Conservation (phyloP, 805 yeast species). For the Yarrowia divulgata region DNA sequence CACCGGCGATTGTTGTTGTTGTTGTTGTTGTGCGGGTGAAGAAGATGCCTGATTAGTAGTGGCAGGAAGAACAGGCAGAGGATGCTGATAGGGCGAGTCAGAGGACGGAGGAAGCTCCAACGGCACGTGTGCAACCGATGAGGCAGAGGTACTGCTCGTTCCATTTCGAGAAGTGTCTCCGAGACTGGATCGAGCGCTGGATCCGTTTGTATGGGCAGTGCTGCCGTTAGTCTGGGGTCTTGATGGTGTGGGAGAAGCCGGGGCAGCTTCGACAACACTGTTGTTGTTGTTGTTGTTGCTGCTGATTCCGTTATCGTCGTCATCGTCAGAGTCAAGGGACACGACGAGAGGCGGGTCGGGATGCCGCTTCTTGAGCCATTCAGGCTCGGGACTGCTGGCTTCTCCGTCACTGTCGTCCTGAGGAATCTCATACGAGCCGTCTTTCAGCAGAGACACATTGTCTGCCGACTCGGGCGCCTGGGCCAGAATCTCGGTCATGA, state of each 20-base stretch:
- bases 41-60: background rate
- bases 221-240: background rate
- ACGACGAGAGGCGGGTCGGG: slow-evolving; percentile 54
- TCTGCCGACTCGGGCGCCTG: slow-evolving; percentile 64
- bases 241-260: background rate
- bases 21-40: background rate
- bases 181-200: background rate
- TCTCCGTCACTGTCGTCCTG: slow-evolving; percentile 45
- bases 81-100: slow-evolving; percentile 5
- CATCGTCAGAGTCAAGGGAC: slow-evolving; percentile 60
- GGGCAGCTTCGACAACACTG: background rate
- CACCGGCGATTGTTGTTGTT: background rate
- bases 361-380: slow-evolving; percentile 1
- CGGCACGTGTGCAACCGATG: background rate
- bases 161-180: background rate
- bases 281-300: background rate
- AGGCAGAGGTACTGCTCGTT: background rate
- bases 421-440: slow-evolving; percentile 73
- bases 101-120: background rate
- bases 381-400: slow-evolving; percentile 34
- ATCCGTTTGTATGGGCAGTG: background rate
- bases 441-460: slow-evolving; percentile 67
- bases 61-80: slow-evolving; percentile 16
- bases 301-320: slow-evolving; percentile 47
- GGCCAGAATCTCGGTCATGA: slow-evolving; percentile 65